Base-by-base conservation (phyloP, 176 grass and related monocot genomes). In the Cenchrus purpureus region DNA sequence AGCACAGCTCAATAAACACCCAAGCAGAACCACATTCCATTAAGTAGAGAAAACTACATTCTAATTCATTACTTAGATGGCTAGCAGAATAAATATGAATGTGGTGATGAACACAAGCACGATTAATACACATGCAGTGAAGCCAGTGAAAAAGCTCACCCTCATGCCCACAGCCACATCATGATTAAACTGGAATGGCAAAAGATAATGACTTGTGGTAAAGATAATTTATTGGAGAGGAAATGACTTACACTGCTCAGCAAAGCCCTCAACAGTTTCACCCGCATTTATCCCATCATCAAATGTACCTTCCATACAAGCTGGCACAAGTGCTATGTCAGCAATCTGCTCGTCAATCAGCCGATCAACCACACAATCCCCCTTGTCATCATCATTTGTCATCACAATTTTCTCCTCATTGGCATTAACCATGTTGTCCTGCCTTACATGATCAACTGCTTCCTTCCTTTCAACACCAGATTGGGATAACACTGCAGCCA, bases 351-450 rank as follows among this genome's bases (percentile, higher is more conserved):
- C 76, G 54, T 73, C 14, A 48, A 56, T 43, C 65, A 64, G 4
- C 69, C 8, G 68, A 80, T 86, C 52, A 52, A 85, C 65, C 15
- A 50, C 53, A 65, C 6, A 53, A 79, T 76, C 45, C 46, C 32
- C 73, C 53, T 75, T 90, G n/a, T 90, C 72, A 81, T 80, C 79
- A 74, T 66, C 69, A 84, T 68, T 76, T 43, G 19, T 46, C 65
- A 77, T 20, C 51, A 71, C 57, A 62, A 68, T 57, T 50, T 90
- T 88, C 75, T 85, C 93, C 51, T 85, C 74, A 61, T 78, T 45
- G 14, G 52, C 64, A 82, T 74, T 48, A 83, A 53, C 60, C 55
- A 43, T 46, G 25, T 17, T 16, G 16, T 86, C 53, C 75, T 1
- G 66, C 66, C 64, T 69, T 16, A 34, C 77, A 28, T 84, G 79